phyloP scores from a whole-genome alignment of 345 rosid genomes.

The Chamaenerion angustifolium region DNA sequence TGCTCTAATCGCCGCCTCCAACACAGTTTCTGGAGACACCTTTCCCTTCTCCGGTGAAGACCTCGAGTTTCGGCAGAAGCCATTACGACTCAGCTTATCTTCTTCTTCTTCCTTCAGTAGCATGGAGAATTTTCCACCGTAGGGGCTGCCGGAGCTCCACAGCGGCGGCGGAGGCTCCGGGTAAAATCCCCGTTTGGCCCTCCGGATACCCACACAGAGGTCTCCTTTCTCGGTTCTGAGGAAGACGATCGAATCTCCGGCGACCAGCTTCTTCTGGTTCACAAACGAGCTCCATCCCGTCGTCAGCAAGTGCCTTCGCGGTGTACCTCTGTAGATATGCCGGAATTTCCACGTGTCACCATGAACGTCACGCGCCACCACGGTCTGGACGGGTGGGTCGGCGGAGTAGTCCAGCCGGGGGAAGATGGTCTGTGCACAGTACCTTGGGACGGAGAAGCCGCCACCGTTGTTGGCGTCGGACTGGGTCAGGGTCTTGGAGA shows the following conservation, averaged over 20 bases:
- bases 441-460: constrained; percentile 92
- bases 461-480: constrained; percentile 99
- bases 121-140: constrained; percentile 40
- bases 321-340: constrained; percentile 93
- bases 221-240: constrained; percentile 73
- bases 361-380: constrained; percentile 75
- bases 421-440: constrained; percentile 92
- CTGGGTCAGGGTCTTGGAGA: constrained; percentile 84
- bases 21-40: constrained; percentile 44
- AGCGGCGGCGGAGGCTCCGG: constrained; percentile 20
- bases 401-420: constrained; percentile 68
- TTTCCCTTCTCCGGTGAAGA: constrained; percentile 24
- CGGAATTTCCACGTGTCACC: constrained; percentile 89
- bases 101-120: constrained; percentile 50
- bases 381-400: constrained; percentile 89
- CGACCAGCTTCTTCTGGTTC: constrained; percentile 84
- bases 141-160: constrained; percentile 28
- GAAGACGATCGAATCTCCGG: constrained; percentile 87
- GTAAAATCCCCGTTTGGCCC: constrained; percentile 54
- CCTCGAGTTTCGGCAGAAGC: neutral
- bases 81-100: constrained; percentile 19
- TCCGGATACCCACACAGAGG: constrained; percentile 69
- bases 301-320: constrained; percentile 78
- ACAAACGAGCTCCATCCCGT: constrained; percentile 97
- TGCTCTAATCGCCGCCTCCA: constrained; percentile 65